Evolutionary conservation across 2,329 filamentous ascomycete species (phyloP), one percentile per base, ranked within the genome.

Genomic region (Pezicula radicicola): DNA sequence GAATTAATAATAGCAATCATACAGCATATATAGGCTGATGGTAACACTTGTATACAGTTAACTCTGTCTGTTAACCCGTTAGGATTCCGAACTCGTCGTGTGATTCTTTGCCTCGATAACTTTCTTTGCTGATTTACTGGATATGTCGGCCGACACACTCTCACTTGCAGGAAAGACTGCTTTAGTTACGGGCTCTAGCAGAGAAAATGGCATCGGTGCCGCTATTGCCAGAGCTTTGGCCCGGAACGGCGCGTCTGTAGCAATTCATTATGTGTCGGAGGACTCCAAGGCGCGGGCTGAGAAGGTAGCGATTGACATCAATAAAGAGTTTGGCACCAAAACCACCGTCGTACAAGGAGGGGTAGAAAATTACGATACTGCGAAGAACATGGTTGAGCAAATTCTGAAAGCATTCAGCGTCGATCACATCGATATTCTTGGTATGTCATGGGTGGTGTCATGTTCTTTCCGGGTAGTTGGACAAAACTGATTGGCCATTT

Each of bases 231-330:
- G 79, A 52, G 89, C 84, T 54, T 77, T 91, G 21, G 85, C 86
- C 50, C 72, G 72, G 59, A 85, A 87, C 70, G 84, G 84, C 59
- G 77, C 75, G 66, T 76, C 75, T 6, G 71, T 87, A 8, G 70
- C 86, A 37, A 72, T 87, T 49, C 84, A 83, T 68, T 87, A 83
- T 69, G 85, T 81, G 3, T 84, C 81, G 39, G 75, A 80, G 58
- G 78, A 74, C 18, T 86, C 82, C 3, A 71, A 73, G 33, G 63
- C 73, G 30, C 72, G 67, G 40, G 81, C 80, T 21, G 66, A 73
- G 74, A 42, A 33, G n/a, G 48, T 49, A 16, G 48, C 27, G 21
- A 44, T 33, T 35, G 30, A 44, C 4, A 33, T 43, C 39, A 33
- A 35, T 6, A 28, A 37, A 39, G 68, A 62, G 4, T 54, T 59